Conservation (phyloP, 2,329 filamentous ascomycete species). For the Diplodia corticola region DNA sequence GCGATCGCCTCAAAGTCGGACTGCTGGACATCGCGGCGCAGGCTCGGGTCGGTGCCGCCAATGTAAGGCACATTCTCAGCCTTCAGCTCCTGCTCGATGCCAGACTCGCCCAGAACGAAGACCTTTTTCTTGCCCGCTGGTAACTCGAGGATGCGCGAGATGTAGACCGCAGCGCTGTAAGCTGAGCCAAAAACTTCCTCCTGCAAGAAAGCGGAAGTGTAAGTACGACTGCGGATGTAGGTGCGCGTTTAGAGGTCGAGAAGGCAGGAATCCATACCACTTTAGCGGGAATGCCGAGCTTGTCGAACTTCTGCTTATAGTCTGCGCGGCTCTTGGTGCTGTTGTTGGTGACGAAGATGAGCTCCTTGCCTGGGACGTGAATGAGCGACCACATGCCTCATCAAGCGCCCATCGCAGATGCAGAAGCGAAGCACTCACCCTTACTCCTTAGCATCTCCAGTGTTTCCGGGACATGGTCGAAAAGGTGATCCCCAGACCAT, state of each 20-base stretch:
- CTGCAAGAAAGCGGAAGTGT: conserved; percentile 35
- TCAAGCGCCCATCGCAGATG: not conserved
- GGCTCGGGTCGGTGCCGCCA: conserved; percentile 80
- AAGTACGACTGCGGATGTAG: not conserved
- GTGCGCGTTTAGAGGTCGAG: conserved; percentile 15
- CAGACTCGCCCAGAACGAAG: conserved; percentile 86
- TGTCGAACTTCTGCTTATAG: conserved; percentile 87
- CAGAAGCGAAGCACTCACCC: conserved; percentile 56
- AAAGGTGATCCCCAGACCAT: conserved; percentile 93
- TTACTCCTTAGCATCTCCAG: conserved; percentile 77
- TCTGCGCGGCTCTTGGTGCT: conserved; percentile 93
- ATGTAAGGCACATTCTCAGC: conserved; percentile 77
- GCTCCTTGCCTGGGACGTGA: conserved; percentile 69
- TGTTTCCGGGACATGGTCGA: conserved; percentile 81
- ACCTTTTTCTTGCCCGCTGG: conserved; percentile 83
- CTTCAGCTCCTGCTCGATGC: conserved; percentile 84
- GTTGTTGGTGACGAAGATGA: conserved; percentile 98
- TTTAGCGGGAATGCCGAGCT: conserved; percentile 74
- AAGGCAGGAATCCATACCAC: conserved; percentile 48
- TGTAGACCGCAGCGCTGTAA: conserved; percentile 95
- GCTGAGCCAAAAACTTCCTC: conserved; percentile 96
- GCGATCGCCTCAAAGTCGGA: conserved; percentile 80
- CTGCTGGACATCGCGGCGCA: conserved; percentile 74
- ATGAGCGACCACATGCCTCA: not conserved
- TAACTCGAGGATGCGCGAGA: conserved; percentile 84